phyloP scores from a whole-genome alignment of 495 filamentous ascomycete species.

The Hypoxylon lienhwacheense region DNA sequence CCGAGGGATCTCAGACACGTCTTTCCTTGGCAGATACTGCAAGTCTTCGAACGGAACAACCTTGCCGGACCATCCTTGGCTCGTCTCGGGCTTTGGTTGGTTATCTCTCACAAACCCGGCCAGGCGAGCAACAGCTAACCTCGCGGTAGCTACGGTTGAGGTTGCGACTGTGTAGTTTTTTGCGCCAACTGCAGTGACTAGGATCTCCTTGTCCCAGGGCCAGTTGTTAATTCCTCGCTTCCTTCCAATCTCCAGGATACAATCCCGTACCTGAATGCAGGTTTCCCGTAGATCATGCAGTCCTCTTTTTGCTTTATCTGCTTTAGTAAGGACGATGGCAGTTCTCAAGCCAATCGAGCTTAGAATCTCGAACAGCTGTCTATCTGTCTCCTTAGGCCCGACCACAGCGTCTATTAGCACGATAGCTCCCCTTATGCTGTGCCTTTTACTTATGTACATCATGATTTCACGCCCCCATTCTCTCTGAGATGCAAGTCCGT shows the following conservation, averaged over 20 bases:
- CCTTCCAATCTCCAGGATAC: conserved; percentile 41
- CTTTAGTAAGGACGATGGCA: conserved; percentile 82
- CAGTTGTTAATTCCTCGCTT: conserved; percentile 38
- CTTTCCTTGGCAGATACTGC: conserved; percentile 14
- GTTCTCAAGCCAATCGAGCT: conserved; percentile 65
- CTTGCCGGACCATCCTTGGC: conserved; percentile 33
- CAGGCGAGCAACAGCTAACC: conserved; percentile 46
- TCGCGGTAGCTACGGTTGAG: conserved; percentile 38
- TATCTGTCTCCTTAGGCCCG: conserved; percentile 76
- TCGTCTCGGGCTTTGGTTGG: conserved; percentile 16
- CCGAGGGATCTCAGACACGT: background rate
- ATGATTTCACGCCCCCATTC: conserved; percentile 87
- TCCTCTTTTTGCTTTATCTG: conserved; percentile 57
- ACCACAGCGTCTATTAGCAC: conserved; percentile 79
- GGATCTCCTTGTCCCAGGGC: conserved; percentile 53
- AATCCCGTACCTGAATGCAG: conserved; percentile 43
- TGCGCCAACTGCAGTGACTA: conserved; percentile 52
- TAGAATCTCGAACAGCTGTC: conserved; percentile 65
- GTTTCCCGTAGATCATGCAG: conserved; percentile 40
- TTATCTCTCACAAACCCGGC: conserved; percentile 43
- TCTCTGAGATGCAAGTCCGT: conserved; percentile 72
- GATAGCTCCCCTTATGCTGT: conserved; percentile 78
- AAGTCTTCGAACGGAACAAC: conserved; percentile 37
- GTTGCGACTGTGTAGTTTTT: conserved; percentile 24
- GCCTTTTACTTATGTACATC: conserved; percentile 74